Conservation (phyloP, 441 rosid species). For the Melastoma candidum region DNA sequence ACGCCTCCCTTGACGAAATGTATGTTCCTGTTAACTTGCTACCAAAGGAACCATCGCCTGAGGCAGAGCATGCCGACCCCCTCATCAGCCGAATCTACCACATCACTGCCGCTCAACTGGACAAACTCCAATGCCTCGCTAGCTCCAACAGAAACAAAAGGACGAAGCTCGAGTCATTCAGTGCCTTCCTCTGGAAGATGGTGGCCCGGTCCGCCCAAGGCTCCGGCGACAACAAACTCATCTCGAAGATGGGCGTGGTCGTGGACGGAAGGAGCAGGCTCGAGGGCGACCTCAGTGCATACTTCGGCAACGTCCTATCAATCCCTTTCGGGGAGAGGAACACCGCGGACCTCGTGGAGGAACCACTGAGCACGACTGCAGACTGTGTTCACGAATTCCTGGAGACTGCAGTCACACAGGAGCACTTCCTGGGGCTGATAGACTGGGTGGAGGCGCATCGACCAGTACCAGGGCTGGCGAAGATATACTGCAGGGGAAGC, state of each 20-base stretch:
- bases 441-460: constrained; percentile 85
- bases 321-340: constrained; percentile 42
- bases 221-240: neutral
- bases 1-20: constrained; percentile 37
- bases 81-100: constrained; percentile 57
- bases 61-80: constrained; percentile 12
- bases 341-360: constrained; percentile 30
- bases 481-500: constrained; percentile 31
- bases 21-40: constrained; percentile 41
- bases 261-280: constrained; percentile 69
- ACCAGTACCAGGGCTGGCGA: constrained; percentile 44
- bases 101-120: constrained; percentile 29
- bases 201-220: constrained; percentile 29
- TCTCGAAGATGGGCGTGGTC: constrained; percentile 53
- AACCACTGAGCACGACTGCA: constrained; percentile 53
- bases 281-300: constrained; percentile 15
- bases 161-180: constrained; percentile 55
- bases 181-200: constrained; percentile 70
- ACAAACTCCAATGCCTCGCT: constrained; percentile 47
- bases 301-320: constrained; percentile 76
- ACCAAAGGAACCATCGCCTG: constrained; percentile 25
- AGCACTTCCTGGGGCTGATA: constrained; percentile 68
- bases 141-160: constrained; percentile 20
- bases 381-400: constrained; percentile 49
- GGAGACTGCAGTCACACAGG: constrained; percentile 33